Percentiles rank a stretch among this genome's conserved stretches.
These are phyloP conservation scores for Cryptococcus sp. DNA, from an alignment of 1,284 basidiomycete genomes.

Conservation along the genomic window DNA sequence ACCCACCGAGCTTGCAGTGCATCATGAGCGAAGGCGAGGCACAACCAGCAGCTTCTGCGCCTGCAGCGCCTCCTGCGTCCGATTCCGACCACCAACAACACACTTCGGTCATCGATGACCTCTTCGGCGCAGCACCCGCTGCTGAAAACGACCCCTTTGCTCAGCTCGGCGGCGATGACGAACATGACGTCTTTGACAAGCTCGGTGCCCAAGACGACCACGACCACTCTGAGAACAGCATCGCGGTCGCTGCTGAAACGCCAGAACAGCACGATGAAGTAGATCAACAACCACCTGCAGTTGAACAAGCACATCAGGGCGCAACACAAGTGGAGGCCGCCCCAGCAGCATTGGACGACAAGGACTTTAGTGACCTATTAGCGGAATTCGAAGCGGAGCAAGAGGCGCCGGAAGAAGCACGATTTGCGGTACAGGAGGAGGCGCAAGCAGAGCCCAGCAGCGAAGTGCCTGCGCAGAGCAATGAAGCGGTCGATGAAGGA, in stretches of 20 bases:
- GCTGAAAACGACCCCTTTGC: constrained; percentile 8
- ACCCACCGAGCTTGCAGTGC: too few relatives aligned
- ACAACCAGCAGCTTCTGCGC: too few relatives aligned
- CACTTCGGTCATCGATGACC: not conserved
- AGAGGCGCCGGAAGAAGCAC: not conserved
- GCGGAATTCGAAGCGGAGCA: constrained; percentile 32
- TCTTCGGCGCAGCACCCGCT: constrained; percentile 8
- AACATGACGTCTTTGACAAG: not conserved
- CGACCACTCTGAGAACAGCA: not conserved
- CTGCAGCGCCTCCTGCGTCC: not conserved
- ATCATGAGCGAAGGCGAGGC: too few relatives aligned
- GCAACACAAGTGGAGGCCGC: not conserved
- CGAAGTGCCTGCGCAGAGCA: too few relatives aligned
- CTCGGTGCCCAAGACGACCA: not conserved
- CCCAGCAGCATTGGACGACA: constrained; percentile 4
- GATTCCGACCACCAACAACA: too few relatives aligned
- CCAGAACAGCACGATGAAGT: constrained; percentile 2
- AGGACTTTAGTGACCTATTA: constrained; percentile 31
- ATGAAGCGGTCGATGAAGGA: too few relatives aligned
- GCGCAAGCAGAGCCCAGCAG: not conserved
- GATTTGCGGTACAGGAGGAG: not conserved
- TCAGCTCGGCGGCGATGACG: constrained; percentile 3
- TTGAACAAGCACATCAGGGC: not conserved
- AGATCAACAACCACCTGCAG: not conserved
- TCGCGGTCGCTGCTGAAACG: not conserved